Base-by-base conservation (phyloP, 805 yeast species). In the Spathaspora sp. region DNA sequence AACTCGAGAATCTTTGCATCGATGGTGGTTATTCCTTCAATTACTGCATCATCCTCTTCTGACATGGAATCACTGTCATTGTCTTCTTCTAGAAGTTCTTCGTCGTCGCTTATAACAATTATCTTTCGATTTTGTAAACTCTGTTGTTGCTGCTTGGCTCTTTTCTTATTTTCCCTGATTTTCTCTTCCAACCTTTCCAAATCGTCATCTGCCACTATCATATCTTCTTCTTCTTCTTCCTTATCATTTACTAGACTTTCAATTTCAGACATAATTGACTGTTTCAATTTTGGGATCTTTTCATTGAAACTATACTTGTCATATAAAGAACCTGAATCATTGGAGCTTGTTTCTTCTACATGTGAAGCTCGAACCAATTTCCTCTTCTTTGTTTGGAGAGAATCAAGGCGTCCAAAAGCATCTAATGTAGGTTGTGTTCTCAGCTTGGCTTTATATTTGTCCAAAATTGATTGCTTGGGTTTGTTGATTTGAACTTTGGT, bases 1-100 rank as follows among this genome's bases (percentile, higher is more conserved):
- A 94, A 91, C 44, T 83, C 80, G 46, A 92, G 69, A 23, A 90
- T 81, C 53, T 89, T 83, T 14, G 75, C 75, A 60, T 86, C 92
- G 56, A 86, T 83, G 4, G 74, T 61, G 2, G 78, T 74, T 31
- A 72, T 55, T 0, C 78, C 77, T n/a, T 57, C 68, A 43, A 45
- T 42, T 49, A 70, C 74, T 11, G 56, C 62, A 29, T 62, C 68
- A 45, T 69, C 72, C 9, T 70, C 78, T 38, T 72, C 79, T 17
- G 81, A 82, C 60, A 75, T 66, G 17, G 75, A 82, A 51, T 72
- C 78, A 54, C 81, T 83, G 40, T 66, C 67, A 42, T 63, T 77
- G 55, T 76, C 81, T 32, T 73, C 79, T 28, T 63, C 60, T 20
- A 60, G 56, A 26, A 69, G 63, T 42, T 75, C 79, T 20, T 72